Evolutionary conservation across 176 grass and related monocot genomes (phyloP).

Genomic region (Carex pumila): DNA sequence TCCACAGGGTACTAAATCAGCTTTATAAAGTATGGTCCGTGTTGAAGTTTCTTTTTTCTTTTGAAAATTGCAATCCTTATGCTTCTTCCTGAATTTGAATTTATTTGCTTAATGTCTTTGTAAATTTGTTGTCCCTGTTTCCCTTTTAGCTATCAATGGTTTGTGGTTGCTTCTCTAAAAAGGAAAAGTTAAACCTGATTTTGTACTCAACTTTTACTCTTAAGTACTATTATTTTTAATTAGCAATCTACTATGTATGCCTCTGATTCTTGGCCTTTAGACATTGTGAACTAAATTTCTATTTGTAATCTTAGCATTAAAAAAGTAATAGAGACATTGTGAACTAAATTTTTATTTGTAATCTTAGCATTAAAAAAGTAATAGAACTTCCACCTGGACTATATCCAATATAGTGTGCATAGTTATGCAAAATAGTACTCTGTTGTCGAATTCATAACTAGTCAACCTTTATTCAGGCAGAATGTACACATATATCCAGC

Average conservation of each 20-base stretch:
- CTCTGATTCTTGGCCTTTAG: background rate
- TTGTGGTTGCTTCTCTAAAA: too few relatives aligned
- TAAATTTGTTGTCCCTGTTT: too few relatives aligned
- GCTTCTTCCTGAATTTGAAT: too few relatives aligned
- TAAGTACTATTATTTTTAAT: background rate
- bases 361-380: background rate
- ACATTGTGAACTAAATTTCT: background rate
- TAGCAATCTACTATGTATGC: background rate
- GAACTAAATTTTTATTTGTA: background rate
- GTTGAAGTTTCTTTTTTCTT: too few relatives aligned
- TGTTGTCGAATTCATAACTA: background rate
- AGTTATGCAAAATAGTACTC: background rate
- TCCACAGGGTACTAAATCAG: too few relatives aligned
- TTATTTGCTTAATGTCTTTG: too few relatives aligned
- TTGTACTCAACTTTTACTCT: background rate
- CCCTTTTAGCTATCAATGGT: too few relatives aligned
- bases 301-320: background rate
- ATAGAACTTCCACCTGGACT: background rate
- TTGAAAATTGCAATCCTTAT: too few relatives aligned
- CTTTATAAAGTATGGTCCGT: too few relatives aligned
- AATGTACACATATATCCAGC: background rate
- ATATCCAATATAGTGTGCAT: background rate
- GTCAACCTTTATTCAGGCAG: background rate
- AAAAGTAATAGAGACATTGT: background rate
- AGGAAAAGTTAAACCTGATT: background rate